Conservation (phyloP, 352 stramenopile genomes). For the Phytophthora fragariaefolia region DNA sequence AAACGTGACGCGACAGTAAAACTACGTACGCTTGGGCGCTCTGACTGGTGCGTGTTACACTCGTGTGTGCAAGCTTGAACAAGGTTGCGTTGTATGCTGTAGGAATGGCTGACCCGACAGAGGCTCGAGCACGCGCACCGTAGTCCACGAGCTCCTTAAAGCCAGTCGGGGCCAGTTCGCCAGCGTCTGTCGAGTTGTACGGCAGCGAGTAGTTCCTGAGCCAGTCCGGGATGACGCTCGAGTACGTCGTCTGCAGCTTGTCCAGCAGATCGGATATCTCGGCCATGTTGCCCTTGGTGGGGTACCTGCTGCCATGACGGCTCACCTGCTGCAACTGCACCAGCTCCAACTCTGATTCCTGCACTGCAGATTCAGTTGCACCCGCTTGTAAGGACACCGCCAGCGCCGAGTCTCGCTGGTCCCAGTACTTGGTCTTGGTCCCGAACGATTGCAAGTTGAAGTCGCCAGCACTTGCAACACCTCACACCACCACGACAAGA, state of each 20-base stretch:
- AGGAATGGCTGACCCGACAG: conserved; percentile 14
- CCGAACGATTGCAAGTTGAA: conserved; percentile 43
- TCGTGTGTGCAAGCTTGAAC: conserved; percentile 66
- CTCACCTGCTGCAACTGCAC: conserved; percentile 64
- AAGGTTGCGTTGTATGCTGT: conserved; percentile 40
- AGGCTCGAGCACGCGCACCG: conserved; percentile 41
- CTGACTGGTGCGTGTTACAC: conserved; percentile 52
- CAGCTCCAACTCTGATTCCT: conserved; percentile 45
- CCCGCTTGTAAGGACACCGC: conserved; percentile 18
- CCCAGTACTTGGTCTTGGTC: conserved; percentile 66
- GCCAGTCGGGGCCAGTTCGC: conserved; percentile 42
- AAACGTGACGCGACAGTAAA: not conserved
- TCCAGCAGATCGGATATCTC: conserved; percentile 53
- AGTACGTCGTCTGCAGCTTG: conserved; percentile 52
- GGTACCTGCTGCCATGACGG: conserved; percentile 67
- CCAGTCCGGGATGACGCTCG: conserved; percentile 49
- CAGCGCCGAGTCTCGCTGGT: conserved; percentile 37
- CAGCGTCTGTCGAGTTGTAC: conserved; percentile 57
- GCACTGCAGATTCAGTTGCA: conserved; percentile 11
- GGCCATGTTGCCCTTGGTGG: conserved; percentile 53
- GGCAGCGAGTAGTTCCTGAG: conserved; percentile 64
- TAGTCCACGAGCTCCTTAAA: conserved; percentile 43
- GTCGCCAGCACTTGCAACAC: not conserved
- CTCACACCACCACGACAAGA: not conserved
- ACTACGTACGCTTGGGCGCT: conserved; percentile 52